A percentile compares a stretch with the other conserved stretches of the same genome.
Evolutionary conservation across 176 grass and related monocot genomes (phyloP).

Genomic region (Eremochloa ophiuroides): DNA sequence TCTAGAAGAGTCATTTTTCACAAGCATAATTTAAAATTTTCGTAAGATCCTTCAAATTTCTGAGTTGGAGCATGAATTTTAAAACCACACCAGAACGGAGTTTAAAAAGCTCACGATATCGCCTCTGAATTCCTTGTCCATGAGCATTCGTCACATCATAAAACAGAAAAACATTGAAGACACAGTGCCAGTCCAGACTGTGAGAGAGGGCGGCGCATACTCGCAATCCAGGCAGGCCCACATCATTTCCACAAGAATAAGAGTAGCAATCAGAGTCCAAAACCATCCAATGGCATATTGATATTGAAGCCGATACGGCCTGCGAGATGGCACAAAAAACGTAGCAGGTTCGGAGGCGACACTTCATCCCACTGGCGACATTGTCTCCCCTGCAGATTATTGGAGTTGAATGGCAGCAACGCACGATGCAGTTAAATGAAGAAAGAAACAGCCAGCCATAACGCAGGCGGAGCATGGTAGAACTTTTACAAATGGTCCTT

Average conservation of each 20-base stretch:
- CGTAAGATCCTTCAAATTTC: neutral
- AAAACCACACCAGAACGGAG: no score
- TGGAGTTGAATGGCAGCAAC: neutral
- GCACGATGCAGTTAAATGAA: neutral
- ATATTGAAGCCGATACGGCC: neutral
- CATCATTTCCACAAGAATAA: neutral
- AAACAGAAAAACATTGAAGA: neutral
- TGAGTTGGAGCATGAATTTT: neutral
- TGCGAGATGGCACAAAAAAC: neutral
- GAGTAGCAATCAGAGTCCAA: neutral
- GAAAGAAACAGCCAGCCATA: neutral
- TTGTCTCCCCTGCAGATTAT: neutral
- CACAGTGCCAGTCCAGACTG: neutral
- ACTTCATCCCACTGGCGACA: no score
- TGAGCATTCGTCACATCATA: neutral
- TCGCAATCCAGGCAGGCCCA: neutral
- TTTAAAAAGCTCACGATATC: no score
- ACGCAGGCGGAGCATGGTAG: neutral
- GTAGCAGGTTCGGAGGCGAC: neutral
- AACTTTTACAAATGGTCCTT: constrained; percentile 25
- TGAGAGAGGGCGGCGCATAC: neutral
- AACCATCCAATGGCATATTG: neutral
- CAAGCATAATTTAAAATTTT: no score
- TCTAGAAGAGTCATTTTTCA: neutral
- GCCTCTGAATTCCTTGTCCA: neutral